Evolutionary conservation across 164 flowering plant genomes (phyloP).

Genomic region (Chimonanthus salicifolius): DNA sequence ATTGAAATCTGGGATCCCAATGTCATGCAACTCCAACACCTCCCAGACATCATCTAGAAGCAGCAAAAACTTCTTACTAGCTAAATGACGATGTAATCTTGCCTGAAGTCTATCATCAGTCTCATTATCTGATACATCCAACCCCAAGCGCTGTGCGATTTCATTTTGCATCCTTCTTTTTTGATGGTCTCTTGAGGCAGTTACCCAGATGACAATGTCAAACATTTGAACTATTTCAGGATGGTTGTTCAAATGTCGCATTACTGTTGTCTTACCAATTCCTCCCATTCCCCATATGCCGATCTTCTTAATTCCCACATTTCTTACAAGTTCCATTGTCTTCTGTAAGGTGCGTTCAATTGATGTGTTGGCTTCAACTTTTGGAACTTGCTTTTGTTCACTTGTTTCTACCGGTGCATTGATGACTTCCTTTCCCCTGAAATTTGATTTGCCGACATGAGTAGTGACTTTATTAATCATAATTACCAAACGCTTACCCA

Average conservation of each 20-base stretch:
- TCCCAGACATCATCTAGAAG: conserved; percentile 3
- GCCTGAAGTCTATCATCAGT: neutral
- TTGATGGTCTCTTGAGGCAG: neutral
- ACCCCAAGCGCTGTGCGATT: neutral
- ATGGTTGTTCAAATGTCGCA: neutral
- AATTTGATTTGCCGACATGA: neutral
- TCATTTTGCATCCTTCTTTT: neutral
- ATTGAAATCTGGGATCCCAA: neutral
- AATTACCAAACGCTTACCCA: neutral
- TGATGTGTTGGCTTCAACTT: neutral
- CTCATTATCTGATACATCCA: neutral
- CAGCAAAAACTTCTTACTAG: conserved; percentile 1
- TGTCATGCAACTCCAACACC: neutral
- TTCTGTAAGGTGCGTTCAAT: neutral
- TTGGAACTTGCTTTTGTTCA: neutral
- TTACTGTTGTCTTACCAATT: conserved; percentile 1
- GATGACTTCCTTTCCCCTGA: neutral
- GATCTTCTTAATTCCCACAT: neutral
- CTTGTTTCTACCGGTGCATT: neutral
- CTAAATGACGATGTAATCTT: neutral
- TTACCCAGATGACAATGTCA: conserved; percentile 7
- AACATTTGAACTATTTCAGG: neutral
- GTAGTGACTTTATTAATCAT: neutral
- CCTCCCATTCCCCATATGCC: conserved; percentile 7
- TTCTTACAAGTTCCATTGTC: neutral